phyloP scores from a whole-genome alignment of 495 filamentous ascomycete genomes.

The Penicillium pulvis region DNA sequence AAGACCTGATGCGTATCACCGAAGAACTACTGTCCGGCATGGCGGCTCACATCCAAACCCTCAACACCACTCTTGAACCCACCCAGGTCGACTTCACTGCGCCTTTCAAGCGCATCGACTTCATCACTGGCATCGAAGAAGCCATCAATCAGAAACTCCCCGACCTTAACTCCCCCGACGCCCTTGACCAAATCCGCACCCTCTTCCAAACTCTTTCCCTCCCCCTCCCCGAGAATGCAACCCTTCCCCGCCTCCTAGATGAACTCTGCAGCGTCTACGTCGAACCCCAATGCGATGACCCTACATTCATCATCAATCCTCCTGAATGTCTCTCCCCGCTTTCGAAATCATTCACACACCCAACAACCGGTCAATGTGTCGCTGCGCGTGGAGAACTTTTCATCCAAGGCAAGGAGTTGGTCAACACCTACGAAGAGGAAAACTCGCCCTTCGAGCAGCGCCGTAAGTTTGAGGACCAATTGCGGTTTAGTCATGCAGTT shows the following conservation, averaged over 20 bases:
- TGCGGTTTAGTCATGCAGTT: slow-evolving; percentile 41
- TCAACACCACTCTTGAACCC: slow-evolving; percentile 51
- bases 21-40: slow-evolving; percentile 66
- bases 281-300: slow-evolving; percentile 66
- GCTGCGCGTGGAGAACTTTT: slow-evolving; percentile 89
- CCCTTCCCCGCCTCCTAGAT: slow-evolving; percentile 82
- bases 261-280: slow-evolving; percentile 74
- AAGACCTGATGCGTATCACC: slow-evolving; percentile 73
- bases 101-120: slow-evolving; percentile 70
- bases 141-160: slow-evolving; percentile 66
- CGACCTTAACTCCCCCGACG: slow-evolving; percentile 58
- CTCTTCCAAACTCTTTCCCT: slow-evolving; percentile 60
- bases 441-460: slow-evolving; percentile 89
- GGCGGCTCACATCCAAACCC: slow-evolving; percentile 48
- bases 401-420: slow-evolving; percentile 73
- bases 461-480: slow-evolving; percentile 73
- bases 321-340: slow-evolving; percentile 91
- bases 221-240: slow-evolving; percentile 52
- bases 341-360: slow-evolving; percentile 75
- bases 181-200: slow-evolving; percentile 54
- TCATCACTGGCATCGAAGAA: slow-evolving; percentile 76
- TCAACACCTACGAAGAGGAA: slow-evolving; percentile 98
- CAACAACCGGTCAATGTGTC: slow-evolving; percentile 63
- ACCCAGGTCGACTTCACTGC: slow-evolving; percentile 59
- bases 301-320: slow-evolving; percentile 91